These are phyloP conservation scores for Mycena filopes DNA, from an alignment of 768 basidiomycete species.

Conservation along the genomic window DNA sequence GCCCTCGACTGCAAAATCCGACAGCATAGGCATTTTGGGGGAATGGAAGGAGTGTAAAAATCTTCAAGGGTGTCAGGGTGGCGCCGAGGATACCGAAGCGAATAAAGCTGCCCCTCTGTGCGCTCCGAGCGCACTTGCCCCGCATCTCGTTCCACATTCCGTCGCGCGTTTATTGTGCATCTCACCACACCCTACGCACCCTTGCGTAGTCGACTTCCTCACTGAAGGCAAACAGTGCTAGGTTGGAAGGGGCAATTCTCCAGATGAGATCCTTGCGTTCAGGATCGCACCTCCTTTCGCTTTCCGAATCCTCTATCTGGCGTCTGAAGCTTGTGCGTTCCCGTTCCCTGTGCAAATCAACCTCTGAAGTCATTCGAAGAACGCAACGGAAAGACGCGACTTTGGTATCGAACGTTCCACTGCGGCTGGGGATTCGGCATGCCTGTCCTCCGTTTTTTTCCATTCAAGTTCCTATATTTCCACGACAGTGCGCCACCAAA, in stretches of 20 bases:
- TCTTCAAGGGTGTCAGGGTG: conserved; percentile 22
- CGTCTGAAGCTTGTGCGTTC: conserved; percentile 26
- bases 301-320: conserved; percentile 23
- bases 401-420: conserved; percentile 3
- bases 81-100: conserved; percentile 29
- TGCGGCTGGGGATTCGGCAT: conserved; percentile 14
- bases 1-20: conserved; percentile 9
- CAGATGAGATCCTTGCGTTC: conserved; percentile 6
- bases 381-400: neutral
- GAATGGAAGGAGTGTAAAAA: conserved; percentile 25
- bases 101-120: conserved; percentile 13
- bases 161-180: conserved; percentile 3
- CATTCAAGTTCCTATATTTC: conserved; percentile 18
- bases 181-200: neutral
- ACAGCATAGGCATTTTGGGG: conserved; percentile 26
- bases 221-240: conserved; percentile 21
- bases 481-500: conserved; percentile 24
- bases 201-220: conserved; percentile 7
- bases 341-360: conserved; percentile 25
- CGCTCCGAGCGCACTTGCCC: conserved; percentile 11
- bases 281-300: conserved; percentile 21
- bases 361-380: conserved; percentile 18
- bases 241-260: conserved; percentile 1
- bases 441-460: conserved; percentile 16
- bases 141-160: conserved; percentile 10